These are phyloP conservation scores for Penicillium sp. DNA, from an alignment of 2,329 filamentous ascomycete genomes.

Conservation along the genomic window DNA sequence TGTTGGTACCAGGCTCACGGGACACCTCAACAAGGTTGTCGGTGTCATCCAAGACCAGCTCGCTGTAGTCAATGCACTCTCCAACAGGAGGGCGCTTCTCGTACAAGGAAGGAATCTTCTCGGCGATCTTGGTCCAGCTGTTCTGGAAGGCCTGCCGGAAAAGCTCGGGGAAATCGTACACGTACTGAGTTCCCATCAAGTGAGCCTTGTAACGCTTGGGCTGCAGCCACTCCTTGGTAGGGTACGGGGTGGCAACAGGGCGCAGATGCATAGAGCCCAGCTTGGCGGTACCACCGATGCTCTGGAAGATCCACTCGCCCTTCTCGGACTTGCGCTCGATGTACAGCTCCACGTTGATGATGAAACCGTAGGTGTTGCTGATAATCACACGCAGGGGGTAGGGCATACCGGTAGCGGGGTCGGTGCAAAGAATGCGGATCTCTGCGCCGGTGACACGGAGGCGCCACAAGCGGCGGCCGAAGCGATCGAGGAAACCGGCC, in stretches of 20 bases:
- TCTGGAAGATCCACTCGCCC: conserved; percentile 98
- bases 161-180: conserved; percentile 98
- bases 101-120: conserved; percentile 69
- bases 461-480: conserved; percentile 91
- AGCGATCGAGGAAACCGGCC: conserved; percentile 92
- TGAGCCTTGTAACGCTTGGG: conserved; percentile 99
- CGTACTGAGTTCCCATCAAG: conserved; percentile 98
- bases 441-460: conserved; percentile 95
- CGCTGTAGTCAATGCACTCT: conserved; percentile 90
- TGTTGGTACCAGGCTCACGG: conserved; percentile 92
- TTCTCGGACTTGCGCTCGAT: conserved; percentile 97
- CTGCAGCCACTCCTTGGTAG: conserved; percentile 97
- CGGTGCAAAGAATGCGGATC: conserved; percentile 97
- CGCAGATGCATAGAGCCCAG: conserved; percentile 93
- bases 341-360: conserved; percentile 97
- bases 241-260: conserved; percentile 86
- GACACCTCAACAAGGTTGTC: conserved; percentile 91
- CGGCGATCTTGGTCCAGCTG: conserved; percentile 76
- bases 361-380: conserved; percentile 96
- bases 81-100: conserved; percentile 81
- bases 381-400: conserved; percentile 95
- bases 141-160: conserved; percentile 98
- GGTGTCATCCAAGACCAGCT: conserved; percentile 90
- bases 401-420: conserved; percentile 76
- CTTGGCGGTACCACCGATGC: conserved; percentile 91